These are phyloP conservation scores for Gymnopilus junonius DNA, from an alignment of 768 basidiomycete genomes.

Conservation along the genomic window DNA sequence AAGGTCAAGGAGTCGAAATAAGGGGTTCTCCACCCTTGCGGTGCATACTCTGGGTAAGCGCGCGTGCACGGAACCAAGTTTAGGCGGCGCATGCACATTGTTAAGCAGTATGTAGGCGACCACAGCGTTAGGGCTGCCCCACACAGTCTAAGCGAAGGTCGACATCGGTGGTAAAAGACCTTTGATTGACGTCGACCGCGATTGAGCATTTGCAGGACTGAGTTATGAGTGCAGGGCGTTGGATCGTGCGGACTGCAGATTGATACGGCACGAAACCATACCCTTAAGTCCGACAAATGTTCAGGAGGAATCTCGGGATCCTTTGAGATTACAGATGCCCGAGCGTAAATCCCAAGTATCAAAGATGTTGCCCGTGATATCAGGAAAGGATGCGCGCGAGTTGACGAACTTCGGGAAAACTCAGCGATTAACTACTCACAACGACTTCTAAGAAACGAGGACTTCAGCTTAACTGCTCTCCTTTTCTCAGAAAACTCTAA, in stretches of 20 bases:
- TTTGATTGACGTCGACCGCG: background rate
- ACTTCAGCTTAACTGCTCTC: background rate
- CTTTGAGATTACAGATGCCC: background rate
- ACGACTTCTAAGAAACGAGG: background rate
- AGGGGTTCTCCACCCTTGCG: background rate
- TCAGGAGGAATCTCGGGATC: constrained; percentile 3
- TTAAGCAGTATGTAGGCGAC: too few relatives aligned
- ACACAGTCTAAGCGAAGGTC: background rate
- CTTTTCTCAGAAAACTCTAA: background rate
- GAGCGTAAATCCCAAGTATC: background rate
- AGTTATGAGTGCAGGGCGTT: background rate
- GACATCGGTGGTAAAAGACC: background rate
- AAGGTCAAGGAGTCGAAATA: background rate
- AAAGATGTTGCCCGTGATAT: too few relatives aligned
- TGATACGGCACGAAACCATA: background rate
- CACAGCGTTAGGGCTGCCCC: background rate
- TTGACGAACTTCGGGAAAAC: too few relatives aligned
- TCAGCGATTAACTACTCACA: too few relatives aligned
- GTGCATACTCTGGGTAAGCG: background rate
- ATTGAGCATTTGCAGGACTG: background rate
- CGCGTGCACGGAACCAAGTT: background rate
- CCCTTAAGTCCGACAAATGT: background rate
- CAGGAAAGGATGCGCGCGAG: too few relatives aligned
- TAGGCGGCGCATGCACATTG: constrained; percentile 5
- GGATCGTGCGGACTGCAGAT: background rate